Conservation (phyloP, 164 flowering plant genomes). For the Cinnamomum chago region DNA sequence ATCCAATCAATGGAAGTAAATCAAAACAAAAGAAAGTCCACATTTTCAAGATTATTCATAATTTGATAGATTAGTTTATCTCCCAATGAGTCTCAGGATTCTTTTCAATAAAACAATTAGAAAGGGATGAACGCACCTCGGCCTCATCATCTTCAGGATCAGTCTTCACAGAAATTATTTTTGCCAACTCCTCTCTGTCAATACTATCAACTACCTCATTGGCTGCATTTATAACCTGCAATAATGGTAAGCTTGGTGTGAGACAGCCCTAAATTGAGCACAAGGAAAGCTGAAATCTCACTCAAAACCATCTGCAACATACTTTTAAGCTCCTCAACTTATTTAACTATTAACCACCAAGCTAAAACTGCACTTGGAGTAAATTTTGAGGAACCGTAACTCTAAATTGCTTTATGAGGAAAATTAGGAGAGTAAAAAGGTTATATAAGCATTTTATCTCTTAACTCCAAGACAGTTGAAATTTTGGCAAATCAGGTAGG, state of each 20-base stretch:
- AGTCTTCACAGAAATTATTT: slow-evolving; percentile 49
- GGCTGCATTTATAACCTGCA: slow-evolving; percentile 79
- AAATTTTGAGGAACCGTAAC: no score
- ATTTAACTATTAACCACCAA: no score
- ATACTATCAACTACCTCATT: slow-evolving; percentile 82
- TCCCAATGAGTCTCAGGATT: neutral
- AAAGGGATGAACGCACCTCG: slow-evolving; percentile 43
- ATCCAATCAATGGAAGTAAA: no score
- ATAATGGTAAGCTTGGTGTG: neutral
- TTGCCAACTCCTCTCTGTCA: slow-evolving; percentile 78
- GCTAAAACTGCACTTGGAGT: no score
- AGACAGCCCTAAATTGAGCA: neutral
- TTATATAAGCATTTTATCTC: no score
- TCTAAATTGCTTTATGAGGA: no score
- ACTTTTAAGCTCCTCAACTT: no score
- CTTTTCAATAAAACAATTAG: neutral
- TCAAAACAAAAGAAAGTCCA: neutral
- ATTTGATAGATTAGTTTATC: neutral
- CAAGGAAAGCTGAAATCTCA: neutral
- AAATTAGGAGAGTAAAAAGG: no score
- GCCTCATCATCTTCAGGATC: slow-evolving; percentile 92
- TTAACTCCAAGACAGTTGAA: no score
- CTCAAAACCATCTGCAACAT: no score
- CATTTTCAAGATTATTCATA: neutral
- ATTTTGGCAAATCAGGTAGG: neutral